phyloP scores from a whole-genome alignment of 805 yeast genomes.

The Candida caryicola region DNA sequence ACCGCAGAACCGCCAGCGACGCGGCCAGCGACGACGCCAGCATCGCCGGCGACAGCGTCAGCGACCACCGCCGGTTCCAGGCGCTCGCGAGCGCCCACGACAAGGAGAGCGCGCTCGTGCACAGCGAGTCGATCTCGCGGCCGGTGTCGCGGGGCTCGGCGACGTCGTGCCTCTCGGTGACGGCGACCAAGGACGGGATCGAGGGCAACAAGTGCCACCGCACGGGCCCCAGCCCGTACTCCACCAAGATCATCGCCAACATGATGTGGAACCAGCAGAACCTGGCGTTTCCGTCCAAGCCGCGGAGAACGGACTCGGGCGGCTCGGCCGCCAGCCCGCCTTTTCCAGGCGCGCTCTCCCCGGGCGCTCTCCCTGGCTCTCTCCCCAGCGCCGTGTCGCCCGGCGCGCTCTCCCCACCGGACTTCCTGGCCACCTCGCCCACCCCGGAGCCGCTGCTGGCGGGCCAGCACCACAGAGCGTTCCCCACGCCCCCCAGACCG shows the following conservation, averaged over 20 bases:
- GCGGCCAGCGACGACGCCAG: not conserved
- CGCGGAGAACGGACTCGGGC: not conserved
- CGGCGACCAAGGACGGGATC: constrained; percentile 72
- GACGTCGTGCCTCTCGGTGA: constrained; percentile 66
- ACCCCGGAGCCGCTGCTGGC: not conserved
- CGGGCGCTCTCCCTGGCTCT: not conserved
- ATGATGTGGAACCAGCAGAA: constrained; percentile 22
- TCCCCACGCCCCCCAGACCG: not conserved
- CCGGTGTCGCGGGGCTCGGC: constrained; percentile 60
- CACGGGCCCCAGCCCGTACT: constrained; percentile 36
- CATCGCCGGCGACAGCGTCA: not conserved
- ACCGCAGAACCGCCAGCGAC: not conserved
- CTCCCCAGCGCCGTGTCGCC: not conserved
- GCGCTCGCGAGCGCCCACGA: not conserved
- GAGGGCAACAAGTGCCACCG: constrained; percentile 60
- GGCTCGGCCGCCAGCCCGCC: too few species aligned
- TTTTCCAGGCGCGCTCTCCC: not conserved
- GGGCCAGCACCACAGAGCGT: too few species aligned
- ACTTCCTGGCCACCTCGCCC: not conserved
- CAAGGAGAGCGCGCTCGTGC: not conserved
- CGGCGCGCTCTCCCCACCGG: not conserved
- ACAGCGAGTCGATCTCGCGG: constrained; percentile 40
- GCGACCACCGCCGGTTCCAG: too few species aligned
- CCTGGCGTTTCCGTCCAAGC: not conserved
- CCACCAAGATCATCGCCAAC: constrained; percentile 28